Conservation (phyloP, 495 filamentous ascomycete species). For the Penicillium maclennaniae region DNA sequence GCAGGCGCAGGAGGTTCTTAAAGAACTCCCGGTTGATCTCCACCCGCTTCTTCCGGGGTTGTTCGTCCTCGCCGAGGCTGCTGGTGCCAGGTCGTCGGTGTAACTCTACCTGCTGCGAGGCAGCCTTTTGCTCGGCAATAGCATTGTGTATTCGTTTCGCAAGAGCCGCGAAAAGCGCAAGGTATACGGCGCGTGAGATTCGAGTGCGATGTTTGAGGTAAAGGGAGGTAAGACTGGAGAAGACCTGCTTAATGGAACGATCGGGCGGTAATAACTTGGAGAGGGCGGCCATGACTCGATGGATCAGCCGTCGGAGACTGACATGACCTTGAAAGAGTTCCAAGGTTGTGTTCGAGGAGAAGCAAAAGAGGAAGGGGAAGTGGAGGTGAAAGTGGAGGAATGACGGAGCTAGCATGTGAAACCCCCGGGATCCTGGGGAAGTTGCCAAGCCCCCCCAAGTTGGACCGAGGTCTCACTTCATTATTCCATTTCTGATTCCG, state of each 20-base stretch:
- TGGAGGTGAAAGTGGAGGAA: slow-evolving; percentile 1
- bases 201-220: slow-evolving; percentile 84
- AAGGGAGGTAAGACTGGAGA: slow-evolving; percentile 66
- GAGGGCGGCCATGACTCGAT: slow-evolving; percentile 63
- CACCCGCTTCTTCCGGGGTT: slow-evolving; percentile 68
- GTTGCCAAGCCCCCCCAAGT: not conserved
- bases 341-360: not conserved
- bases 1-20: slow-evolving; percentile 69
- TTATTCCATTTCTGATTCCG: not conserved
- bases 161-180: slow-evolving; percentile 85
- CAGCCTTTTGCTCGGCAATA: slow-evolving; percentile 87
- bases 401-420: slow-evolving; percentile 30
- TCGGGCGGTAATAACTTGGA: slow-evolving; percentile 73
- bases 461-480: slow-evolving; percentile 17
- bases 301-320: slow-evolving; percentile 28
- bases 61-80: slow-evolving; percentile 42
- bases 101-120: slow-evolving; percentile 68
- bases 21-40: slow-evolving; percentile 97
- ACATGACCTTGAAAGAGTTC: slow-evolving; percentile 25
- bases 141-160: slow-evolving; percentile 88
- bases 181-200: slow-evolving; percentile 87
- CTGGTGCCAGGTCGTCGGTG: slow-evolving; percentile 55
- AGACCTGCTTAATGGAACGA: slow-evolving; percentile 66
- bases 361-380: slow-evolving; percentile 3
- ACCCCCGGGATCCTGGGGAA: slow-evolving; percentile 28